Base-by-base conservation (phyloP, 2,329 filamentous ascomycete species). In the Seiridium cupressi region DNA sequence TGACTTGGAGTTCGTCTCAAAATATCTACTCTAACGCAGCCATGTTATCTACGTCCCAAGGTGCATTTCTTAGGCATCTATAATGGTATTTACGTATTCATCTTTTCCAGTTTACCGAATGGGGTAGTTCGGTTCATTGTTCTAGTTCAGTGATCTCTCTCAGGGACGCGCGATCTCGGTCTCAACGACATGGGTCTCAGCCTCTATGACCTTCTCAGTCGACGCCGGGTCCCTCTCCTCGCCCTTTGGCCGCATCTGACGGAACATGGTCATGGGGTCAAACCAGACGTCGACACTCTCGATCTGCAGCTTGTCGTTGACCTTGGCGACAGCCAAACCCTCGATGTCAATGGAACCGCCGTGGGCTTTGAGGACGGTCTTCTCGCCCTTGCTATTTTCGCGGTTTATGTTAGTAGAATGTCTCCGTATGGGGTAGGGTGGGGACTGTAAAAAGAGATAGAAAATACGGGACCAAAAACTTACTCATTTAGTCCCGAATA, bases 231-330 rank as follows among this genome's bases (percentile, higher is more conserved):
- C 40, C 7, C 38, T 13, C 42, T 57, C 46, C 31, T 26, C 34
- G 13, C 60, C 60, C 26, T 61, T 57, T 0, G 65, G 64, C 46
- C 62, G 59, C 78, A 89, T 89, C 74, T 89, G 86, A 4, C 84
- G 77, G 68, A 89, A 89, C 85, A 89, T 87, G 46, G 86, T 81
- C 68, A 88, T 73, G 0, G 87, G 84, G 66, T 89, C 87, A 64
- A 87, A 89, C 81, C 84, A 89, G 0, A 85, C 86, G 62, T 89
- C 84, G 3, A 89, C 77, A 18, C 75, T 77, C 64, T 84, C 78
- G 2, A 90, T 72, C 61, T 85, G 81, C 47, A 89, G 73, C 61
- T 81, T 80, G 11, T 85, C 83, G 65, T 89, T 85, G 5, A 90
- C 81, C 26, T 79, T 79, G 9, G 87, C 88, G 11, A 89, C 78